Conservation (phyloP, 2,329 filamentous ascomycete species). For the Aspergillus sp. region DNA sequence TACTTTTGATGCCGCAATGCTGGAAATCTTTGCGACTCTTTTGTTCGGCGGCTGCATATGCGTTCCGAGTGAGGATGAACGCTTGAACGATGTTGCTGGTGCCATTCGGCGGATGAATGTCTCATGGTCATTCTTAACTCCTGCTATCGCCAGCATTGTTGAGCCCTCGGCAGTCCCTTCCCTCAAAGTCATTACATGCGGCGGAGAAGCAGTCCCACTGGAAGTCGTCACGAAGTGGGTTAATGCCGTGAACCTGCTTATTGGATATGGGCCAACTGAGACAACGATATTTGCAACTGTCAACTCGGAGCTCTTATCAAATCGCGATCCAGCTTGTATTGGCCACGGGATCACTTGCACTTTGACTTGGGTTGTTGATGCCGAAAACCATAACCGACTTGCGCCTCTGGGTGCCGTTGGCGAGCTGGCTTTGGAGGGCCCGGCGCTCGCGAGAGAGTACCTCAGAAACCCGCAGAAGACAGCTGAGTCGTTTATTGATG, state of each 20-base stretch:
- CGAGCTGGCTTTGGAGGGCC: slow-evolving; percentile 31
- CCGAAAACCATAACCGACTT: slow-evolving; percentile 21
- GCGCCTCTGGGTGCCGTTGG: slow-evolving; percentile 29
- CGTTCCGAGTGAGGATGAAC: slow-evolving; percentile 38
- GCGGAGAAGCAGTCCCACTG: slow-evolving; percentile 57
- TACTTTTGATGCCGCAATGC: slow-evolving; percentile 37
- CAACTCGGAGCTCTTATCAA: slow-evolving; percentile 1
- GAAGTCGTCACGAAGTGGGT: slow-evolving; percentile 64
- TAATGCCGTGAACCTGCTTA: slow-evolving; percentile 28
- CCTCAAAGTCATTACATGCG: slow-evolving; percentile 35
- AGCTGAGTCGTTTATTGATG: slow-evolving; percentile 17
- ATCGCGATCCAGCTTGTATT: slow-evolving; percentile 14
- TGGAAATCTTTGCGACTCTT: slow-evolving; percentile 30
- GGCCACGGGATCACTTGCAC: slow-evolving; percentile 19
- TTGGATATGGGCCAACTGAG: slow-evolving; percentile 32
- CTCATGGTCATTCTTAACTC: slow-evolving; percentile 39
- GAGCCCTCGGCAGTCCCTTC: slow-evolving; percentile 31
- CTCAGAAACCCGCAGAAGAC: slow-evolving; percentile 30
- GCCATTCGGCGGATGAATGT: slow-evolving; percentile 42
- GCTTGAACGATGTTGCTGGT: slow-evolving; percentile 40
- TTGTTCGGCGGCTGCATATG: slow-evolving; percentile 40
- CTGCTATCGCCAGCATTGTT: slow-evolving; percentile 34
- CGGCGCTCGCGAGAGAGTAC: slow-evolving; percentile 31
- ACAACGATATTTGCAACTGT: slow-evolving; percentile 3
- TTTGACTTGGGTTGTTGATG: slow-evolving; percentile 27